A percentile compares a stretch with the other conserved stretches of the same genome.
These are phyloP conservation scores for Monosporascus sp. DNA, from an alignment of 2,329 filamentous ascomycete genomes.

Conservation along the genomic window DNA sequence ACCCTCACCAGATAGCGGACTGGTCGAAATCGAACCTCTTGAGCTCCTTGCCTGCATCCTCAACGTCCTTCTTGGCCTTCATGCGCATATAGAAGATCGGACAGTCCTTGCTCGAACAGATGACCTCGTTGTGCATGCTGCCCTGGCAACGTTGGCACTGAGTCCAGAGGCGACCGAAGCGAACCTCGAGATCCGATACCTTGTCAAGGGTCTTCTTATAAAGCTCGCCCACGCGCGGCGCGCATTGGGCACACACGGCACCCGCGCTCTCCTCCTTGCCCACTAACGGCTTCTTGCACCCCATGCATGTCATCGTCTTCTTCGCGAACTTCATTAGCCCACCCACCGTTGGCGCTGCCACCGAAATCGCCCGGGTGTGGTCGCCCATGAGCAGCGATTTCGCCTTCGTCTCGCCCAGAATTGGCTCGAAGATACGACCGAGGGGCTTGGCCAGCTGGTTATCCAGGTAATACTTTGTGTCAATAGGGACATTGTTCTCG, in stretches of 20 bases:
- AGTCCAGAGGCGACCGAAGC: constrained; percentile 92
- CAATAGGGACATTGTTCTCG: constrained; percentile 95
- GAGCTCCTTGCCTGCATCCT: constrained; percentile 89
- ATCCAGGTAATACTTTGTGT: constrained; percentile 97
- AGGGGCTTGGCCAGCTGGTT: constrained; percentile 96
- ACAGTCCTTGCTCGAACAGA: constrained; percentile 93
- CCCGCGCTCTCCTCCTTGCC: constrained; percentile 74
- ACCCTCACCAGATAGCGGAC: constrained; percentile 53
- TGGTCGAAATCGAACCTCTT: constrained; percentile 83
- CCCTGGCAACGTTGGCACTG: constrained; percentile 97
- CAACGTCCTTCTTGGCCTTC: constrained; percentile 99
- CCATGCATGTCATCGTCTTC: constrained; percentile 97
- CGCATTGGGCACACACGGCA: constrained; percentile 84
- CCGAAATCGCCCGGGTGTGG: constrained; percentile 90
- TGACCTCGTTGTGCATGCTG: constrained; percentile 97
- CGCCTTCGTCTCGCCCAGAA: constrained; percentile 89
- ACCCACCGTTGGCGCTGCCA: constrained; percentile 85
- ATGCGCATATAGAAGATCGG: constrained; percentile 99
- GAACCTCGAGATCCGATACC: constrained; percentile 86
- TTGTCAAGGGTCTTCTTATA: constrained; percentile 89
- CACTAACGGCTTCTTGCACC: constrained; percentile 92
- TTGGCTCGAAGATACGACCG: constrained; percentile 94
- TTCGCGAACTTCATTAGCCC: constrained; percentile 98
- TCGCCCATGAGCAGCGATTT: constrained; percentile 82
- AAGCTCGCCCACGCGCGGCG: constrained; percentile 79